Conservation (phyloP, 306 rosid genomes). For the Rosa lucieae region DNA sequence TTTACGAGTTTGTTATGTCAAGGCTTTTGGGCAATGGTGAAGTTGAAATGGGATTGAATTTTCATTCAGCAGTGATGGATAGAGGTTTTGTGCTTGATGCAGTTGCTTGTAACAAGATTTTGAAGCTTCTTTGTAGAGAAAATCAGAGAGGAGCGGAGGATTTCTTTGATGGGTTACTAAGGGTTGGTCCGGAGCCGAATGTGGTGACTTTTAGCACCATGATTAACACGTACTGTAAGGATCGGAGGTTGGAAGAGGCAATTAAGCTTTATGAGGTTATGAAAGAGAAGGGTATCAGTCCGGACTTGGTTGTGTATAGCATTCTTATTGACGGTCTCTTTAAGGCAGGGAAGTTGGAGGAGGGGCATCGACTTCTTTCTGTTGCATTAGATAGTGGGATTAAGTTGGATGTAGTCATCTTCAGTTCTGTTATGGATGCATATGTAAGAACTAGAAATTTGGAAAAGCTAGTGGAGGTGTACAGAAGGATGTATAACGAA, state of each 20-base stretch:
- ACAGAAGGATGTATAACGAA: constrained; percentile 22
- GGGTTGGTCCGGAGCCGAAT: constrained; percentile 29
- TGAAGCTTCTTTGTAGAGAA: background rate
- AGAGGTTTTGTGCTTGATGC: constrained; percentile 11
- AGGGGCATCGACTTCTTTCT: constrained; percentile 19
- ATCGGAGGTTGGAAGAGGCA: constrained; percentile 28
- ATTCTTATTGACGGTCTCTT: constrained; percentile 32
- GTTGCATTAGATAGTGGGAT: constrained; percentile 22
- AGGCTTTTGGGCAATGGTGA: constrained; percentile 17
- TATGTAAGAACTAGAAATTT: constrained; percentile 29
- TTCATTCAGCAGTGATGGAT: constrained; percentile 17
- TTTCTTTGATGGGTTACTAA: background rate
- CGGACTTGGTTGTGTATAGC: constrained; percentile 29
- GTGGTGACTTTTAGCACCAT: constrained; percentile 28
- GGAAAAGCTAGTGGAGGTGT: constrained; percentile 23
- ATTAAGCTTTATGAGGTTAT: constrained; percentile 26
- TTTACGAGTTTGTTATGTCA: constrained; percentile 24
- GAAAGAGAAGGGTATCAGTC: constrained; percentile 19
- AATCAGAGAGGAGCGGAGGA: background rate
- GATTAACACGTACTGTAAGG: constrained; percentile 28
- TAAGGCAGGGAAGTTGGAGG: constrained; percentile 26
- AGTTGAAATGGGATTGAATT: constrained; percentile 19
- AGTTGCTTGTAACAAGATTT: constrained; percentile 1
- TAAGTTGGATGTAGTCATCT: constrained; percentile 31
- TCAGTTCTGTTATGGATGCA: constrained; percentile 39